Evolutionary conservation across 2,329 filamentous ascomycete genomes (phyloP), one percentile per base, ranked within the genome.

Genomic region (Neonectria ditissima): DNA sequence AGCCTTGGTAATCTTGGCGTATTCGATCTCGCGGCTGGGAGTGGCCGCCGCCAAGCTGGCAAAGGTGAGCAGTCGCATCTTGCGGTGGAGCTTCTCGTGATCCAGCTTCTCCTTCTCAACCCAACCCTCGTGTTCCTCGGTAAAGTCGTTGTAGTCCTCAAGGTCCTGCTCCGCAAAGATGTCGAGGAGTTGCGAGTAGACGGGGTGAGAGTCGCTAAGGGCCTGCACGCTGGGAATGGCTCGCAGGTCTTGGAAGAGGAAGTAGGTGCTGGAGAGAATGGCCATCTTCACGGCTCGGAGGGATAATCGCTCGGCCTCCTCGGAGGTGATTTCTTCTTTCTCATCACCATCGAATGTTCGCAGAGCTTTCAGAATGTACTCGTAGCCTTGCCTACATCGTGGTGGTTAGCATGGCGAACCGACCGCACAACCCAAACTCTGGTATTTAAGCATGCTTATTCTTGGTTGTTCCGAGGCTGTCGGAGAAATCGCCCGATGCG

Each of bases 11-110:
- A 99, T 97, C 75, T 88, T 88, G 70, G 86, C 85, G 82, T 99
- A 99, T 65, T 95, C 91, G 56, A 99, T 91, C 75, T 96, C 93
- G 75, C 95, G 92, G 74, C 89, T 92, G 65, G 92, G 91, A 22
- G 91, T 91, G 70, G 91, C 89, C 39, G 95, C 93, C 20, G 95
- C 94, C 69, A 98, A 86, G 70, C 92, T 95, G 70, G 95, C 91
- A 70, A 99, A 92, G 14, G 96, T 98, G 63, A 99, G 87, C 48
- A 99, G 89, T 72, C 96, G 93, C 87, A 98, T 97, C 86, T 99
- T 99, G 80, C 92, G 93, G 85, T 94, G 89, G 70, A 98, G 87
- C 66, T 88, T 89, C 56, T 87, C 87, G 74, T 87, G 86, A 76
- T 97, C 90, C 52, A 91, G 86, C 69, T 88, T 87, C 75, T 93